Percentiles rank a stretch among this genome's conserved stretches.
phyloP scores from a whole-genome alignment of 1,139 yeast species.

The Debaryomyces sp. region DNA sequence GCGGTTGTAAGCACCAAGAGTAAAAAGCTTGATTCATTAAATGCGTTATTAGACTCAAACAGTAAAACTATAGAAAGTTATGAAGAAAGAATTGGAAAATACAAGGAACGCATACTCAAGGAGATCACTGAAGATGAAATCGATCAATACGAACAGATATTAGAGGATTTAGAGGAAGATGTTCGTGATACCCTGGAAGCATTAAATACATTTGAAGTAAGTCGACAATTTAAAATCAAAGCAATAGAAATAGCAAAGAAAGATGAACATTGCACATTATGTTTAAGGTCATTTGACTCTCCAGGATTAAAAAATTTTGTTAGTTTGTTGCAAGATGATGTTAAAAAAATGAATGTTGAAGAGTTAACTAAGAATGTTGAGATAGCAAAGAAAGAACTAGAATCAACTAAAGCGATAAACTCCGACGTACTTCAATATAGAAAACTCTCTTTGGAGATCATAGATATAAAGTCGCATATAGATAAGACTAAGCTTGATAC shows the following conservation, averaged over 20 bases:
- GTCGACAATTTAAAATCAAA: conserved; percentile 61
- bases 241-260: conserved; percentile 64
- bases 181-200: conserved; percentile 62
- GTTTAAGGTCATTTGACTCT: conserved; percentile 61
- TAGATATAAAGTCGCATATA: conserved; percentile 10
- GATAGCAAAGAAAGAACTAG: conserved; percentile 34
- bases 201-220: conserved; percentile 64
- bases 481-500: conserved; percentile 1
- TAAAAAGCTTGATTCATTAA: conserved; percentile 13
- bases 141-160: conserved; percentile 49
- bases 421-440: conserved; percentile 31
- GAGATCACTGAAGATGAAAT: conserved; percentile 48
- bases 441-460: conserved; percentile 17
- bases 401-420: conserved; percentile 28
- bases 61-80: conserved; percentile 15
- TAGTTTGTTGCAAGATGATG: conserved; percentile 36
- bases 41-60: conserved; percentile 17
- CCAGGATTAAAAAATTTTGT: conserved; percentile 35
- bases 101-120: conserved; percentile 24
- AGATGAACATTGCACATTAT: conserved; percentile 62
- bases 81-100: conserved; percentile 19
- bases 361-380: conserved; percentile 38
- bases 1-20: conserved; percentile 8
- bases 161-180: conserved; percentile 63
- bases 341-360: conserved; percentile 39